Evolutionary conservation across 1,139 yeast species (phyloP).

Genomic region (Pichia sp.): DNA sequence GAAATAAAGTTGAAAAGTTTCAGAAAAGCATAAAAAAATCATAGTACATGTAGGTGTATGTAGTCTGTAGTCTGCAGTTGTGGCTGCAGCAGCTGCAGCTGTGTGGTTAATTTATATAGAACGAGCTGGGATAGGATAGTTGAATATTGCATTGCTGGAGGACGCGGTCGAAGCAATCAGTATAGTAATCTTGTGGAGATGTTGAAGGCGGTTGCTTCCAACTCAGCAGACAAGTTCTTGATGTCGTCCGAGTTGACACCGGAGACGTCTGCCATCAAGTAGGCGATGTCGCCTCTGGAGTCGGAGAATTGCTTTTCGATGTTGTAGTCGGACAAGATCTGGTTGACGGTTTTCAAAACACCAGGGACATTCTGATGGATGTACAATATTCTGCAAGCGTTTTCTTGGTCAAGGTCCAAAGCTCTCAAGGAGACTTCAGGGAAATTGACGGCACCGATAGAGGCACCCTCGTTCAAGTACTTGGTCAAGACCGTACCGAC

Average conservation of each 20-base stretch:
- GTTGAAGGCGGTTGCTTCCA: slow-evolving; percentile 87
- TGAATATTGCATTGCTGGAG: too few relatives aligned
- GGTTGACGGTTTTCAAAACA: slow-evolving; percentile 95
- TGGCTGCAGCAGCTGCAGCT: too few relatives aligned
- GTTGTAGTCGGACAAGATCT: slow-evolving; percentile 89
- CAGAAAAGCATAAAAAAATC: slow-evolving; percentile 4
- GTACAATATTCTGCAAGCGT: slow-evolving; percentile 88
- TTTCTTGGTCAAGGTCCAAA: slow-evolving; percentile 80
- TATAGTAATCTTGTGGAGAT: slow-evolving; percentile 88
- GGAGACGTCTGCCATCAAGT: slow-evolving; percentile 95
- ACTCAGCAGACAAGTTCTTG: slow-evolving; percentile 76
- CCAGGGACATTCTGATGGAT: slow-evolving; percentile 99
- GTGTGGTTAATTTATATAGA: background rate
- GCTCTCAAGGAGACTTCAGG: slow-evolving; percentile 95
- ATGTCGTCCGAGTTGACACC: slow-evolving; percentile 80
- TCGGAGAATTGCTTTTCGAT: slow-evolving; percentile 97
- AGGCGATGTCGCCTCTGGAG: slow-evolving; percentile 93
- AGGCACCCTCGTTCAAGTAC: slow-evolving; percentile 93
- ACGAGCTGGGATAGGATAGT: background rate
- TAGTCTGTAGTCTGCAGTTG: background rate
- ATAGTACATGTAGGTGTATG: background rate
- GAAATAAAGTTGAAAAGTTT: background rate
- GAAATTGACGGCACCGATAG: slow-evolving; percentile 97
- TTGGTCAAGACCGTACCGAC: slow-evolving; percentile 82
- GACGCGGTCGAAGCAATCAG: slow-evolving; percentile 33